Base-by-base conservation (phyloP, 768 basidiomycete species). In the Trichaptum fuscoviolaceum region DNA sequence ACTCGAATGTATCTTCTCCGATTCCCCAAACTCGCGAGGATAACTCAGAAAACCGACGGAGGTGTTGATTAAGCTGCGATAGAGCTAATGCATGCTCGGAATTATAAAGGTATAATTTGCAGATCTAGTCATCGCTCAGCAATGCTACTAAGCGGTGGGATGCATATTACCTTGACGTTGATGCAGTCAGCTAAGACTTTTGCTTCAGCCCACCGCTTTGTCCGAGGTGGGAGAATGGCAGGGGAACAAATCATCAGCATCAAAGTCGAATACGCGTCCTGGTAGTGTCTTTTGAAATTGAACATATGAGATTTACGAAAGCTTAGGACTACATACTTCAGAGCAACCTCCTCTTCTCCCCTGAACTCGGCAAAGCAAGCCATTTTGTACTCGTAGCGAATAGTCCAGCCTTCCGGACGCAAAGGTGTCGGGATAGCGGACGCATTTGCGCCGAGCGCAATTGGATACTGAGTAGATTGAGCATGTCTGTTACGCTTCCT, bases 121-220 rank as follows among this genome's bases (percentile, higher is more conserved):
- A 86, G 63, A 98, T 90, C 94, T 96, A 68, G n/a, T 10, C 9
- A 58, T 10, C 30, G 18, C 64, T 52, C 18, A 20, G 35, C 24
- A 10, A 67, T 63, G 34, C 42, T 62, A 12, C 15, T 12, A 12
- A 52, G 15, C 20, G 23, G 27, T n/a, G n/a, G 6, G n/a, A 23
- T 30, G 63, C n/a, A 58, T 24, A 77, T 65, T 68, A 93, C 95
- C 81, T 97, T 96, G 74, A 97, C 81, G 67, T 89, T 92, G 68
- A 98, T 89, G 69, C 93, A 92, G 74, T 99, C 97, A 0, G 93
- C 95, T 1, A 99, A 83, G 1, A 99, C 97, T 75, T 96, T 97
- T 2, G 96, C 96, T 76, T 99, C 97, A 18, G 96, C 95, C 96
- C 96, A 99, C 34, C 96, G 84, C 74, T 99, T 99, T 1, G 95